These are phyloP conservation scores for Backusella morwellensis DNA, from an alignment of 192 early-diverging fungal genomes.

Conservation along the genomic window DNA sequence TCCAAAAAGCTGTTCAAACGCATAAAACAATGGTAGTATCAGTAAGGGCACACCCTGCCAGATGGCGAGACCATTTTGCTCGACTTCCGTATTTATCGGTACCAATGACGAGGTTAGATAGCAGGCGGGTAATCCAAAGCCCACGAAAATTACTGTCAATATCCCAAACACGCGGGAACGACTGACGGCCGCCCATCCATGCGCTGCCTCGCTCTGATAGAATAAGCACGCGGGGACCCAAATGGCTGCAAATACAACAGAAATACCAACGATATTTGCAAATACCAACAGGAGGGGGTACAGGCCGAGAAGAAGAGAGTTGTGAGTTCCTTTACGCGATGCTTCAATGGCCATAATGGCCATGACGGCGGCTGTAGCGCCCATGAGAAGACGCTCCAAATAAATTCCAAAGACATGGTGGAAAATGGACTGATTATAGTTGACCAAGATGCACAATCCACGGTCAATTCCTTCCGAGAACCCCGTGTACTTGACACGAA, in stretches of 20 bases:
- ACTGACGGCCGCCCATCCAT: not conserved
- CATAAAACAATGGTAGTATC: not conserved
- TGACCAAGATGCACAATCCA: conserved; percentile 3
- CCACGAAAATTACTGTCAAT: not conserved
- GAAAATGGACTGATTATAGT: not conserved
- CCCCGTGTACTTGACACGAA: not conserved
- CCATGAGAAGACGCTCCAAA: not conserved
- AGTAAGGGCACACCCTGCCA: not conserved
- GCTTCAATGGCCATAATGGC: conserved; percentile 19
- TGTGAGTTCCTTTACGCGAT: not conserved
- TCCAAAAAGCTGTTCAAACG: not conserved
- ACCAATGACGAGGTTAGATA: not conserved
- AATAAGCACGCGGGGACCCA: conserved; percentile 13
- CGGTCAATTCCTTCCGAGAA: not conserved
- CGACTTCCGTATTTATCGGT: not conserved
- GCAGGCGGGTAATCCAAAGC: not conserved
- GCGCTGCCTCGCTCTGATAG: not conserved
- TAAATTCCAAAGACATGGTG: conserved; percentile 10
- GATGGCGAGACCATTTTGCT: not conserved
- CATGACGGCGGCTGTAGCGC: not conserved
- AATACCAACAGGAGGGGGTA: not conserved
- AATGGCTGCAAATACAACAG: not conserved
- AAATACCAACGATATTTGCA: not conserved
- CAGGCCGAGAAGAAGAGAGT: not conserved
- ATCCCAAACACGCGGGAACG: not conserved